Evolutionary conservation across 2,329 filamentous ascomycete species (phyloP), one percentile per base, ranked within the genome.

Genomic region (Fusarium nisikadoi): DNA sequence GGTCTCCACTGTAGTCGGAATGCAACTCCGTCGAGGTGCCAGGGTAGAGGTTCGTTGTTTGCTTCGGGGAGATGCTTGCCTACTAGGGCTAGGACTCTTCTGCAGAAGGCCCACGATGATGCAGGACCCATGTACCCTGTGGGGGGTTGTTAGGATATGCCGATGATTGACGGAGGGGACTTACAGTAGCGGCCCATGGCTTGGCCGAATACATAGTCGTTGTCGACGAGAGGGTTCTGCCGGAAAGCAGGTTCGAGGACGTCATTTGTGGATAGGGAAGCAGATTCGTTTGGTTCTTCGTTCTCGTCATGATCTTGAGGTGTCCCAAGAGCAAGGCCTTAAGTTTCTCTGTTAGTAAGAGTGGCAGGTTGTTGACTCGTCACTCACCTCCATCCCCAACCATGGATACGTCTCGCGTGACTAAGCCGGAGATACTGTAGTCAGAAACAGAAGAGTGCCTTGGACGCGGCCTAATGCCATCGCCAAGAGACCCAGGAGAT

Each of bases 51-150:
- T 8, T 77, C 68, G 16, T 70, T 73, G 4, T 68, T 75, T 13
- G 71, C 42, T 41, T 77, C 71, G 6, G 75, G 72, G 6, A 77
- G 72, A 38, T 76, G 71, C 35, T 75, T 77, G 31, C 75, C 75
- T 4, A 77, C 56, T 1, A 77, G 36, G 6, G 75, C 68, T 8
- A 77, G 20, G 14, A 77, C 75, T 25, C 75, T 63, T 29, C 75
- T 67, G 20, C 75, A 77, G 19, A 76, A 77, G 0, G 75, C 72
- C 75, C 75, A 77, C 6, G 75, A 77, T 2, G 75, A 77, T 2
- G 74, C 70, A 4, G 75, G 75, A 2, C 75, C 75, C 75, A 77
- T 77, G 16, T 77, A 77, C 75, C 75, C 75, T 77, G 8, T 29
- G 4, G 10, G 2, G 3, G 17, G 2, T 8, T 8, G 23, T 52